phyloP scores from a whole-genome alignment of 176 grass and related monocot genomes.

The Sorghum bicolor region DNA sequence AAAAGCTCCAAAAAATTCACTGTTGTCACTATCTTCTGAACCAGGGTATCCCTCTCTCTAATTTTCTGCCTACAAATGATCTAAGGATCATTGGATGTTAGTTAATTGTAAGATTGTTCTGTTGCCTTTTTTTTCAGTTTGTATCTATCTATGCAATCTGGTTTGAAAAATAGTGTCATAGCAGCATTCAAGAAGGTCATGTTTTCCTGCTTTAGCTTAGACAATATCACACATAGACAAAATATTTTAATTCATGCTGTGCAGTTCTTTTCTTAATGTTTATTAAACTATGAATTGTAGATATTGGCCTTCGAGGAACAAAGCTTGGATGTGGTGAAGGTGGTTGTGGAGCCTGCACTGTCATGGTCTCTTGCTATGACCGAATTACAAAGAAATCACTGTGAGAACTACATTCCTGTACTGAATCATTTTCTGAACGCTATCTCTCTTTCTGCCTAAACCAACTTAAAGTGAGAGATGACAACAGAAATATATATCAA shows the following conservation, averaged over 20 bases:
- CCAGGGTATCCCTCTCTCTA: not conserved
- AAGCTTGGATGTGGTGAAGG: slow-evolving; percentile 98
- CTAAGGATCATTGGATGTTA: not conserved
- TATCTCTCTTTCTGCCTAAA: not conserved
- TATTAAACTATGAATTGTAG: slow-evolving; percentile 33
- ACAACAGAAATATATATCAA: not conserved
- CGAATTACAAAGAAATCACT: slow-evolving; percentile 56
- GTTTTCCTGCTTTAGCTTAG: not conserved
- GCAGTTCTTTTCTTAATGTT: slow-evolving; percentile 18
- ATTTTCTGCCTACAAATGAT: not conserved
- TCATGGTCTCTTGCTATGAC: slow-evolving; percentile 82
- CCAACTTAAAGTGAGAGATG: not conserved
- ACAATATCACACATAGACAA: not conserved
- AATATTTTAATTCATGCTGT: slow-evolving; percentile 7
- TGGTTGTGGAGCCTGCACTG: slow-evolving; percentile 97
- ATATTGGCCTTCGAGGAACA: slow-evolving; percentile 80
- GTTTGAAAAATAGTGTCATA: not conserved
- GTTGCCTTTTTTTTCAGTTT: not conserved
- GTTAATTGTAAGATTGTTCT: not conserved
- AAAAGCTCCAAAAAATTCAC: not conserved
- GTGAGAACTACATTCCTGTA: slow-evolving; percentile 56
- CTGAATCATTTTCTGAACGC: not conserved
- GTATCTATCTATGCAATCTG: not conserved
- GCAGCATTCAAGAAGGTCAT: not conserved
- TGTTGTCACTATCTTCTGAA: not conserved